phyloP scores from a whole-genome alignment of 371 early-diverging fungal genomes.

The Catenaria anguillulae region DNA sequence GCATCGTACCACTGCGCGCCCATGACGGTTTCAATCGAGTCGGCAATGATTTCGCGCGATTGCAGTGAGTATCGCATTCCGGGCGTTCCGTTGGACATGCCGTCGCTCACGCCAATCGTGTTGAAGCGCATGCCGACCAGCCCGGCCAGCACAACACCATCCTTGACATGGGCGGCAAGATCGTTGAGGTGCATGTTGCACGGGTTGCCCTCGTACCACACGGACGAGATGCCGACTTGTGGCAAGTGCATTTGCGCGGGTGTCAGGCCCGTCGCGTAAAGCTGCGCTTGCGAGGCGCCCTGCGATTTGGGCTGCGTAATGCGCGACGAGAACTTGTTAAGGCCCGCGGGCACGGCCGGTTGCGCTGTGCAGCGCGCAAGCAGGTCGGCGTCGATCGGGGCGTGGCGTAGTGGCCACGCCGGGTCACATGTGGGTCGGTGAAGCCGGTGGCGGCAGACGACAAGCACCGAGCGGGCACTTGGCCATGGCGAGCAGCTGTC shows the following conservation, averaged over 20 bases:
- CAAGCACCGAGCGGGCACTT: no score
- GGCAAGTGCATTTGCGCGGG: slow-evolving; percentile 64
- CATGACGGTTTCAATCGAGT: slow-evolving; percentile 97
- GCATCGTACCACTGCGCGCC: slow-evolving; percentile 91
- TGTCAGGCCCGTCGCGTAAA: slow-evolving; percentile 80
- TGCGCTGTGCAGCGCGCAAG: neutral
- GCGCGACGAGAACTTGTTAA: slow-evolving; percentile 61
- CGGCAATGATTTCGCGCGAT: slow-evolving; percentile 93
- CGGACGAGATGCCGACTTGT: slow-evolving; percentile 85
- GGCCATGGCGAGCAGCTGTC: no score
- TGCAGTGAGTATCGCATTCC: slow-evolving; percentile 94
- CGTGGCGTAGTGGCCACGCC: no score
- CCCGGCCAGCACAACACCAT: slow-evolving; percentile 72
- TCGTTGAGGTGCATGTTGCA: slow-evolving; percentile 97
- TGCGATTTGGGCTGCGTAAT: slow-evolving; percentile 88
- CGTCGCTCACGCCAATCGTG: slow-evolving; percentile 93
- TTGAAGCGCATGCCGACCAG: slow-evolving; percentile 90
- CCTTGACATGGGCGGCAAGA: slow-evolving; percentile 71
- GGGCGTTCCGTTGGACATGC: slow-evolving; percentile 86
- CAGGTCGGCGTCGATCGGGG: no score
- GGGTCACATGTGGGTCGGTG: no score
- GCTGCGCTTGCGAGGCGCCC: slow-evolving; percentile 94
- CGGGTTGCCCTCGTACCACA: slow-evolving; percentile 97
- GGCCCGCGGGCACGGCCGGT: neutral
- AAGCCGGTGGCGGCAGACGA: no score